Evolutionary conservation across 2,329 filamentous ascomycete genomes (phyloP).

Genomic region (Ophioceras dolichostomum): DNA sequence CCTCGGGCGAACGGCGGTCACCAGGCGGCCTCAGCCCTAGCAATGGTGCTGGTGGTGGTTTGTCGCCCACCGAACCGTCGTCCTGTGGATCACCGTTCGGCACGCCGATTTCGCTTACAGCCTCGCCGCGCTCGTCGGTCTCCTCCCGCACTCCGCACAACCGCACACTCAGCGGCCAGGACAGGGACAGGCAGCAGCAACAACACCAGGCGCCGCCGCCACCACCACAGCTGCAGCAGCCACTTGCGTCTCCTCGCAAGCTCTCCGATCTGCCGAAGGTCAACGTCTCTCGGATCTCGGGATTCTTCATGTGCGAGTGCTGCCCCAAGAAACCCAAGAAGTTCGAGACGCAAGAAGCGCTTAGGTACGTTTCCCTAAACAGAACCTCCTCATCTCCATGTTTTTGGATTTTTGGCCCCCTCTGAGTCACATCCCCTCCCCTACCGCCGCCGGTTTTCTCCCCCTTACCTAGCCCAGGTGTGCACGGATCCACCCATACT

Average conservation of each 20-base stretch:
- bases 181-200: too few species aligned
- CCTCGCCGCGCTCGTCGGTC: conserved; percentile 35
- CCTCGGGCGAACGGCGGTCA: conserved; percentile 25
- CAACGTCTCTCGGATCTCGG: conserved; percentile 34
- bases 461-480: too few species aligned
- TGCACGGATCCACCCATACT: too few species aligned
- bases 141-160: conserved; percentile 27
- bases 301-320: conserved; percentile 68
- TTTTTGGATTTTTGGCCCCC: too few species aligned
- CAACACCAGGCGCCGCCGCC: too few species aligned
- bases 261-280: conserved; percentile 29
- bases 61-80: conserved; percentile 33
- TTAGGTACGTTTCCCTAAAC: conserved; percentile 64
- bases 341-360: conserved; percentile 72
- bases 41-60: too few species aligned
- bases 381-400: too few species aligned
- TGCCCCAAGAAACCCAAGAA: conserved; percentile 97
- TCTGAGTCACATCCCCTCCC: too few species aligned
- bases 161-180: conserved; percentile 30
- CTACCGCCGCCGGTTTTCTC: too few species aligned
- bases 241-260: conserved; percentile 36
- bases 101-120: conserved; percentile 32
- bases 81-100: conserved; percentile 35
- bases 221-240: too few species aligned
- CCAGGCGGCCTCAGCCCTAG: conserved; percentile 30